Conservation (phyloP, 257 asterid genomes). For the Cordia subcordata region DNA sequence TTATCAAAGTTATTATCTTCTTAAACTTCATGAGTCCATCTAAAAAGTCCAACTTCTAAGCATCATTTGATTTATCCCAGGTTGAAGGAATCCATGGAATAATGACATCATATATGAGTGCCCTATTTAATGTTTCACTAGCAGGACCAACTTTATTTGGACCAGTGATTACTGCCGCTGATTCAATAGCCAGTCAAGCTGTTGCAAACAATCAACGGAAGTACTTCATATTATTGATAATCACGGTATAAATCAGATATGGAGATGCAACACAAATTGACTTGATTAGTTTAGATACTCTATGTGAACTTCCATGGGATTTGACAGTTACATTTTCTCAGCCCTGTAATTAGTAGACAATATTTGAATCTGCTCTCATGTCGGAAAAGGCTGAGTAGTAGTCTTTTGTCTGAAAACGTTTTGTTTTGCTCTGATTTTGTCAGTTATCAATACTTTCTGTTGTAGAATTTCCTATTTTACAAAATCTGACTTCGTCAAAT, state of each 20-base stretch:
- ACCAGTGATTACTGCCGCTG: slow-evolving; percentile 74
- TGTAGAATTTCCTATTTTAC: not conserved
- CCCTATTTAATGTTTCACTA: slow-evolving; percentile 83
- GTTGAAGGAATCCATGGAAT: slow-evolving; percentile 93
- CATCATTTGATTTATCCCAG: slow-evolving; percentile 25
- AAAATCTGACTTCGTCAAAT: not conserved
- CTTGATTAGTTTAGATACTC: not conserved
- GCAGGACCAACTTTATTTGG: slow-evolving; percentile 99
- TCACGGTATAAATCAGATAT: slow-evolving; percentile 57
- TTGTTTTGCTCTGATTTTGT: not conserved
- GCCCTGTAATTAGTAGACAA: too few species aligned
- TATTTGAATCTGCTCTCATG: too few species aligned
- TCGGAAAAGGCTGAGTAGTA: too few species aligned
- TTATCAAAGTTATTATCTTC: not conserved
- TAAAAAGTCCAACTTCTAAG: not conserved
- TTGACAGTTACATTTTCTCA: too few species aligned
- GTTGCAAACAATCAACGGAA: slow-evolving; percentile 63
- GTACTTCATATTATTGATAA: slow-evolving; percentile 78
- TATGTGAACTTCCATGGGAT: not conserved
- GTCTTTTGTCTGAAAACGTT: too few species aligned
- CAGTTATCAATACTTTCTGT: not conserved
- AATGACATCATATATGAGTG: slow-evolving; percentile 75
- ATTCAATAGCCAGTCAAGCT: slow-evolving; percentile 82
- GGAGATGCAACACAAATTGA: not conserved
- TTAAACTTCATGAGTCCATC: not conserved